phyloP scores from a whole-genome alignment of 1,284 basidiomycete genomes.

The Boletus hoseneyae region DNA sequence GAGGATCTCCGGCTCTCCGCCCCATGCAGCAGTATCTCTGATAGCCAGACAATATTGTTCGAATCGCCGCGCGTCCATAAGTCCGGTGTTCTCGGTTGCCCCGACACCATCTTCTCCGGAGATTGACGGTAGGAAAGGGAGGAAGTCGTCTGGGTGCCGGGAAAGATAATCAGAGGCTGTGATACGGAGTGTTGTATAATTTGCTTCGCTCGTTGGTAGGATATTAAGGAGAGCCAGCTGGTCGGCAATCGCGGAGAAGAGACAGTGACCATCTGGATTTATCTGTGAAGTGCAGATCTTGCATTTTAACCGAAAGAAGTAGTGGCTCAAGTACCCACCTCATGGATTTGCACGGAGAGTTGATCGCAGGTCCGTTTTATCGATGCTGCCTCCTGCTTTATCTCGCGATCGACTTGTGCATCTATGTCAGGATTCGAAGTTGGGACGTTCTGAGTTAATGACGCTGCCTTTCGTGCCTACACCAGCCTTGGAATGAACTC shows the following conservation, averaged over 20 bases:
- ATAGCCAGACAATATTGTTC: conserved; percentile 78
- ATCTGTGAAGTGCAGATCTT: conserved; percentile 50
- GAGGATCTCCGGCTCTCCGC: conserved; percentile 95
- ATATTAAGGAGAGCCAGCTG: conserved; percentile 71
- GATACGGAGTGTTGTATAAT: conserved; percentile 57
- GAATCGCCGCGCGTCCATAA: conserved; percentile 74
- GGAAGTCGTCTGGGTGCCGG: conserved; percentile 84
- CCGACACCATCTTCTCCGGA: conserved; percentile 74
- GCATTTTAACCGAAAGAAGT: conserved; percentile 2
- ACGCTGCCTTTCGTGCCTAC: conserved; percentile 76
- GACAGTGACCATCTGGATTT: conserved; percentile 92
- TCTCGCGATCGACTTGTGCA: conserved; percentile 64
- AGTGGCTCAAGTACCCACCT: conserved; percentile 47
- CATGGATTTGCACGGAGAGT: conserved; percentile 64
- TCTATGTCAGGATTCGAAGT: conserved; percentile 61
- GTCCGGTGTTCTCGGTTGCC: conserved; percentile 57
- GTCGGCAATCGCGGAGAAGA: conserved; percentile 91
- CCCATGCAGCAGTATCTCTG: conserved; percentile 87
- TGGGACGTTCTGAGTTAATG: conserved; percentile 57
- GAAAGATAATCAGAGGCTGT: conserved; percentile 84
- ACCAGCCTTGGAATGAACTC: conserved; percentile 2
- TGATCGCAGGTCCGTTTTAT: conserved; percentile 69
- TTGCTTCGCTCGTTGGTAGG: conserved; percentile 53
- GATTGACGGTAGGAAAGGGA: conserved; percentile 87
- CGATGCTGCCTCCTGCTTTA: conserved; percentile 68